Evolutionary conservation across 1,284 basidiomycete species (phyloP), one percentile per base, ranked within the genome.

Genomic region (Testicularia cyperi): DNA sequence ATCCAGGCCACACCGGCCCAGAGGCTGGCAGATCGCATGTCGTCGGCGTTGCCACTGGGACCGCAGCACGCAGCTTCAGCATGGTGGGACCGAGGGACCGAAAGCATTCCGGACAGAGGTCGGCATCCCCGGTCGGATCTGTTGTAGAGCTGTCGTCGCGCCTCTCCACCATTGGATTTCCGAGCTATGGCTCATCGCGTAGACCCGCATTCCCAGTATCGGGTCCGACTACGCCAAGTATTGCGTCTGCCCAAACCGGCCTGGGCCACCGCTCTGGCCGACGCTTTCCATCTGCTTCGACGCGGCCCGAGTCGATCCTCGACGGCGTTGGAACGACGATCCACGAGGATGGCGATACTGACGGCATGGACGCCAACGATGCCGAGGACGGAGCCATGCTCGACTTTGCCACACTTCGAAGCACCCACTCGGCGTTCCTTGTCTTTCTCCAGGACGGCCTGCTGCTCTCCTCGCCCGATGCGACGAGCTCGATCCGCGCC

Each of bases 371-470:
- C 15, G 22, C 30, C 2, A 15, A 19, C 7, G 18, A 22, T 16
- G 38, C 75, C 72, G 75, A 41, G 77, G 39, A 13, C 5, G 22
- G 29, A 7, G 28, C 38, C 8, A 35, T 54, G 19, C 36, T 68
- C 15, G 91, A 94, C 72, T 94, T 94, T 73, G 85, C 88, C 10
- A 87, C 88, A 0, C 80, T 94, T 28, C 84, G 88, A 38, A 82
- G 79, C 36, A 85, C 91, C 27, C 90, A 94, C 68, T 82, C 84
- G 3, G 85, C 82, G 3, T 92, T 91, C 71, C 81, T 94, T 6
- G 85, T 88, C 38, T 84, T 87, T 32, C 78, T 94, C 8, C 79
- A 88, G 18, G 87, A 86, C 6, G 90, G 89, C 0, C 87, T 87
- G 49, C 78, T 94, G 18, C 79, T 94, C 15, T 52, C 48, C 25